These are phyloP conservation scores for Leccinum subrobustum DNA, from an alignment of 1,284 basidiomycete genomes.

Conservation along the genomic window DNA sequence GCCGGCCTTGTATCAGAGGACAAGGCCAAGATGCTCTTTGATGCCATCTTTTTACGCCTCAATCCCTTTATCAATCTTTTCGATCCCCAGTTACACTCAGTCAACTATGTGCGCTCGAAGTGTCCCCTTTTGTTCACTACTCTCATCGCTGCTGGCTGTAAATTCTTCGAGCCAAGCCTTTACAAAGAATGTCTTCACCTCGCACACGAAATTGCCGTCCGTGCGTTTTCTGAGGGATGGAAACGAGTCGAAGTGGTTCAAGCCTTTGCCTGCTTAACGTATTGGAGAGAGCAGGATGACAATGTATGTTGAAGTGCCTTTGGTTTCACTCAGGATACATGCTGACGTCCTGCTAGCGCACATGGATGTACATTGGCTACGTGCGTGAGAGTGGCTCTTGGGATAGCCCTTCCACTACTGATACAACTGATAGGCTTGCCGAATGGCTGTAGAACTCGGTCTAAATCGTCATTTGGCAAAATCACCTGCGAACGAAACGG, in stretches of 20 bases:
- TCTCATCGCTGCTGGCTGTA: constrained; percentile 79
- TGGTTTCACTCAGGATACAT: constrained; percentile 13
- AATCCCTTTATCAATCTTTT: constrained; percentile 86
- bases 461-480: constrained; percentile 64
- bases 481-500: constrained; percentile 56
- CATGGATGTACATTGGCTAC: constrained; percentile 83
- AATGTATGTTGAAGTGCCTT: constrained; percentile 45
- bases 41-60: constrained; percentile 72
- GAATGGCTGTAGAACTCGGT: constrained; percentile 80
- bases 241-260: constrained; percentile 82
- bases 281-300: constrained; percentile 85
- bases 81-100: constrained; percentile 74
- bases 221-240: constrained; percentile 72
- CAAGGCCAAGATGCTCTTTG: constrained; percentile 67
- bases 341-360: constrained; percentile 48
- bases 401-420: constrained; percentile 6
- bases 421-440: constrained; percentile 57
- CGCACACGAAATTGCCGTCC: constrained; percentile 68
- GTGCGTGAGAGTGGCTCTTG: constrained; percentile 40
- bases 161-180: constrained; percentile 74
- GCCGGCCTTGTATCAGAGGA: constrained; percentile 66
- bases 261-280: constrained; percentile 80
- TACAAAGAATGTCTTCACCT: constrained; percentile 68
- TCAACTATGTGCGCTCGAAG: constrained; percentile 68
- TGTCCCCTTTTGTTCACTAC: constrained; percentile 81